Conservation (phyloP, 306 rosid genomes). For the Castanea crenata region DNA sequence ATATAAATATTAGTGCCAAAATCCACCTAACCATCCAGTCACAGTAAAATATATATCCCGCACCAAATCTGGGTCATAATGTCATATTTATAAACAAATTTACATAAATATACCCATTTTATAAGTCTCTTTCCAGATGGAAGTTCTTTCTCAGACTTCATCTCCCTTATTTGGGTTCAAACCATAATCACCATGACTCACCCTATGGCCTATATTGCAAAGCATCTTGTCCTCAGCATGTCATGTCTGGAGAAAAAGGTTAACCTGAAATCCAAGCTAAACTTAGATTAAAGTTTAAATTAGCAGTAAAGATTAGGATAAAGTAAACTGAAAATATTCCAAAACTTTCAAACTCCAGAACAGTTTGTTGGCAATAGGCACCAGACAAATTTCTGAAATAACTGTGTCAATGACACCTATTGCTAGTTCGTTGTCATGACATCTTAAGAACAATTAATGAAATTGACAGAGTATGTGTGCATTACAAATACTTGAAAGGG, state of each 20-base stretch:
- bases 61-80: constrained; percentile 3
- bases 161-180: constrained; percentile 31
- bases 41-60: constrained; percentile 14
- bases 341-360: background rate
- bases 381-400: background rate
- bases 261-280: constrained; percentile 27
- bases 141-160: constrained; percentile 22
- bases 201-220: constrained; percentile 9
- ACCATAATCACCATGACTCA: constrained; percentile 22
- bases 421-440: background rate
- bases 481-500: background rate
- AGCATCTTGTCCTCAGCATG: constrained; percentile 65
- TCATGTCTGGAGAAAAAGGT: constrained; percentile 40
- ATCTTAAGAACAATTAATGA: background rate
- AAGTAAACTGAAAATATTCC: background rate
- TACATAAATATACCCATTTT: constrained; percentile 17
- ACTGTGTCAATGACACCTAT: background rate
- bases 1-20: constrained; percentile 19
- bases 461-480: background rate
- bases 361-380: background rate
- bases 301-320: background rate
- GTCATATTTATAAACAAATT: constrained; percentile 19
- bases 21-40: constrained; percentile 4
- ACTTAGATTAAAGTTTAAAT: background rate
- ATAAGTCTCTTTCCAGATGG: constrained; percentile 24